Conservation (phyloP, 176 grass and related monocot species). For the Pontederia paniculata region DNA sequence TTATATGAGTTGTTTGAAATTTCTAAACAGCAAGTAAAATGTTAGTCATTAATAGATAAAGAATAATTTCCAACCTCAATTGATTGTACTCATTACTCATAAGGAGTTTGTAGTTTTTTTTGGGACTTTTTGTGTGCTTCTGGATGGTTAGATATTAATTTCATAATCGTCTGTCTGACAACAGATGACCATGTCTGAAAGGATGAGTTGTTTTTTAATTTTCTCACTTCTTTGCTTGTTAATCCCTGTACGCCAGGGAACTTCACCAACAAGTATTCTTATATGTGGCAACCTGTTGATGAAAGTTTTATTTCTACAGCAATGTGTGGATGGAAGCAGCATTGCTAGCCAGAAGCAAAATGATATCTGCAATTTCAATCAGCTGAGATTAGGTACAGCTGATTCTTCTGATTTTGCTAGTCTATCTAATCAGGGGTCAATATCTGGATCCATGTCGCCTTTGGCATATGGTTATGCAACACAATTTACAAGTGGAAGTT, state of each 20-base stretch:
- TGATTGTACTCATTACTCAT: too few species aligned
- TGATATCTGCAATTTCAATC: conserved; percentile 24
- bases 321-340: conserved; percentile 47
- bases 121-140: too few species aligned
- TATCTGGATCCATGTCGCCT: conserved; percentile 29
- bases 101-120: too few species aligned
- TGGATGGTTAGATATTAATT: too few species aligned
- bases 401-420: conserved; percentile 30
- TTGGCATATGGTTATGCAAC: conserved; percentile 48
- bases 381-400: conserved; percentile 22
- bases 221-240: not conserved
- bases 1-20: too few species aligned
- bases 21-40: too few species aligned
- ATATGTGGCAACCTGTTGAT: conserved; percentile 6
- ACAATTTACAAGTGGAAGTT: conserved; percentile 26
- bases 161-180: too few species aligned
- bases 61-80: too few species aligned
- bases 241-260: not conserved
- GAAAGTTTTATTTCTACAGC: conserved; percentile 23
- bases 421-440: conserved; percentile 24
- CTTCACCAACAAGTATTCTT: not conserved
- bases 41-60: too few species aligned
- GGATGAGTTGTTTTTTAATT: too few species aligned
- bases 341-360: conserved; percentile 40
- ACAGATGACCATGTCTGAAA: too few species aligned